Evolutionary conservation across 2,329 filamentous ascomycete species (phyloP), one percentile per base, ranked within the genome.

Genomic region (Fusarium sp.): DNA sequence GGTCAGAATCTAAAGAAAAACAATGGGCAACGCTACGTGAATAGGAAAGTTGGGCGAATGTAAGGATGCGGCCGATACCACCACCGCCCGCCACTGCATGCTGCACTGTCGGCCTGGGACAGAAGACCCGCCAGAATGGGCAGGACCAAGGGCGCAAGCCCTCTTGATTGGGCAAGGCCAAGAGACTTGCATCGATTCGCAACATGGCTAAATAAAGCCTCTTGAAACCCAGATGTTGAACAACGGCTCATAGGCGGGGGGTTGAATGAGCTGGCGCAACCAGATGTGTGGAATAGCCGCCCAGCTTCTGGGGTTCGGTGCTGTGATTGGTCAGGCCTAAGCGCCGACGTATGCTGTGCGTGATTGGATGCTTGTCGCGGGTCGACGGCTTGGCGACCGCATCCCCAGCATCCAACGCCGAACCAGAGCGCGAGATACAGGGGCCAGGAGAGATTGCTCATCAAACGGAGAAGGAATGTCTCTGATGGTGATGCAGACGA

Each of bases 281-380:
- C 65, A 47, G 61, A 66, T 52, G 82, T 82, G 70, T 82, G 79
- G 78, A 80, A 82, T 83, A 85, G 82, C 82, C 85, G 85, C 85
- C 82, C 42, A 74, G 63, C 14, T 36, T 58, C 38, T 54, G 65
- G 27, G 65, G 64, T 63, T 54, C 47, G 50, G 66, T n/a, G 42
- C 56, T 65, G 35, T 76, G 60, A 82, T 83, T 83, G 81, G 81
- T 45, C 61, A 57, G 18, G 38, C 45, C 54, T 82, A 78, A 64
- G 79, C 81, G 81, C 81, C 77, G 65, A 70, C 58, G 63, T 63
- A 54, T 16, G 47, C 61, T 57, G 62, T 31, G 63, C 72, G 69
- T 80, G 77, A 80, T 80, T 80, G 80, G 79, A 52, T 71, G 71
- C 67, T 72, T 75, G 73, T 78, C 75, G 74, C 71, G 66, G 71